Conservation (phyloP, 2,329 filamentous ascomycete genomes). For the Ophiostoma angusticollis region DNA sequence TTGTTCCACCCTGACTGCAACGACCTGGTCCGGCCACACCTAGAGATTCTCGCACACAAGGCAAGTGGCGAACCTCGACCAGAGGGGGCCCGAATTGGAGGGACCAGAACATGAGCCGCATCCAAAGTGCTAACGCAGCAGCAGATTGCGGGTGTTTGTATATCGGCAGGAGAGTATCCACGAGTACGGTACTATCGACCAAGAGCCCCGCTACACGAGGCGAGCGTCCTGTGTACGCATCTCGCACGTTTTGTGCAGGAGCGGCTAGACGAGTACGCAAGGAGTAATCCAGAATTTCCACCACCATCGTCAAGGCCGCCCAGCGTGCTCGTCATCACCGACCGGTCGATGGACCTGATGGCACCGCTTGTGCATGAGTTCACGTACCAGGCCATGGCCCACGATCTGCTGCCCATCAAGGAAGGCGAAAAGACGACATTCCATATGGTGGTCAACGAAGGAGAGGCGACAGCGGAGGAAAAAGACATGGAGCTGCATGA, state of each 20-base stretch:
- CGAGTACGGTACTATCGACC: slow-evolving; percentile 86
- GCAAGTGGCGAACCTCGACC: slow-evolving; percentile 30
- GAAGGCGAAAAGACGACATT: slow-evolving; percentile 84
- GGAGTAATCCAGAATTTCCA: slow-evolving; percentile 74
- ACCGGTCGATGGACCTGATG: slow-evolving; percentile 84
- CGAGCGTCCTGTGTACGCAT: slow-evolving; percentile 73
- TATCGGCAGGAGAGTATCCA: slow-evolving; percentile 86
- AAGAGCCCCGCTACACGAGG: slow-evolving; percentile 64
- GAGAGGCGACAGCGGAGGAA: slow-evolving; percentile 54
- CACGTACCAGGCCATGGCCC: slow-evolving; percentile 96
- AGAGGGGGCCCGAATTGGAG: too few species aligned
- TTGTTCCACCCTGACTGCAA: slow-evolving; percentile 89
- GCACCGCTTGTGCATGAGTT: slow-evolving; percentile 89
- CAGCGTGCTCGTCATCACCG: slow-evolving; percentile 73
- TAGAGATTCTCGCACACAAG: slow-evolving; percentile 80
- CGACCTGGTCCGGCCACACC: slow-evolving; percentile 64
- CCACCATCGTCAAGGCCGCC: slow-evolving; percentile 66
- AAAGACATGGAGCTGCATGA: slow-evolving; percentile 89
- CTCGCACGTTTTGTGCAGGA: slow-evolving; percentile 84
- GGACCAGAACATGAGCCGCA: not conserved
- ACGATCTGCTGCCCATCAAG: slow-evolving; percentile 78
- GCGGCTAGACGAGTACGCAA: slow-evolving; percentile 78
- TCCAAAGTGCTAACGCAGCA: not conserved
- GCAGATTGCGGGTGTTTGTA: slow-evolving; percentile 75
- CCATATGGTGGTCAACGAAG: slow-evolving; percentile 66